phyloP scores from a whole-genome alignment of 768 basidiomycete species.

The Rhizopogon sp. region DNA sequence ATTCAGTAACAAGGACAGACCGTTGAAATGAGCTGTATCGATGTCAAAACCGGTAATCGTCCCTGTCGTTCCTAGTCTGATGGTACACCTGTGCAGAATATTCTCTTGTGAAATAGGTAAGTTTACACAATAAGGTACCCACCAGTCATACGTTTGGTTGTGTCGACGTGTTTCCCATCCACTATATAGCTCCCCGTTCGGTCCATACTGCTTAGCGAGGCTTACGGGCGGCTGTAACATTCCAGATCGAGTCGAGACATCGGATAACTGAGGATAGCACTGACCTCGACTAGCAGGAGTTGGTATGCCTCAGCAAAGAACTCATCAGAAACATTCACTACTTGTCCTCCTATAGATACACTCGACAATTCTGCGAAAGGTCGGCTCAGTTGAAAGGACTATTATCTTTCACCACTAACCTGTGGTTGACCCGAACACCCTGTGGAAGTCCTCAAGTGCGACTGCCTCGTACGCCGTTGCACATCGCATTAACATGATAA shows the following conservation, averaged over 20 bases:
- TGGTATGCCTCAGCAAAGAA: constrained; percentile 90
- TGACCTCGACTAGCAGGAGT: constrained; percentile 77
- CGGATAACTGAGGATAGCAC: constrained; percentile 12
- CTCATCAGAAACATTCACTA: constrained; percentile 84
- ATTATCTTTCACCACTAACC: constrained; percentile 32
- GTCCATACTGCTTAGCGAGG: constrained; percentile 94
- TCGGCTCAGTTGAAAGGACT: not conserved
- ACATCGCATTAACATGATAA: not conserved
- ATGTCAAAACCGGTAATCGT: constrained; percentile 81
- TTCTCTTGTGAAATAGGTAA: not conserved
- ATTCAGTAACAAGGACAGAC: constrained; percentile 31
- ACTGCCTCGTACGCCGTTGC: constrained; percentile 42
- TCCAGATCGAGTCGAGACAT: not conserved
- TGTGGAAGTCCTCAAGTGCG: constrained; percentile 41
- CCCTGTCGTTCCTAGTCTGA: constrained; percentile 79
- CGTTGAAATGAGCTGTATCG: constrained; percentile 91
- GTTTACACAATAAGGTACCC: constrained; percentile 5
- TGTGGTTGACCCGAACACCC: constrained; percentile 43
- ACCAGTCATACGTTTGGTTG: constrained; percentile 90
- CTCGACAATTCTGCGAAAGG: constrained; percentile 77
- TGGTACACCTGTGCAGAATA: constrained; percentile 64
- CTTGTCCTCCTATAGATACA: constrained; percentile 70
- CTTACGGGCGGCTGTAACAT: constrained; percentile 68
- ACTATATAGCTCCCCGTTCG: constrained; percentile 89
- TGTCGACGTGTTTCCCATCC: constrained; percentile 95